phyloP scores from a whole-genome alignment of 2,329 filamentous ascomycete species.

The Penicillium fuscoglaucum region DNA sequence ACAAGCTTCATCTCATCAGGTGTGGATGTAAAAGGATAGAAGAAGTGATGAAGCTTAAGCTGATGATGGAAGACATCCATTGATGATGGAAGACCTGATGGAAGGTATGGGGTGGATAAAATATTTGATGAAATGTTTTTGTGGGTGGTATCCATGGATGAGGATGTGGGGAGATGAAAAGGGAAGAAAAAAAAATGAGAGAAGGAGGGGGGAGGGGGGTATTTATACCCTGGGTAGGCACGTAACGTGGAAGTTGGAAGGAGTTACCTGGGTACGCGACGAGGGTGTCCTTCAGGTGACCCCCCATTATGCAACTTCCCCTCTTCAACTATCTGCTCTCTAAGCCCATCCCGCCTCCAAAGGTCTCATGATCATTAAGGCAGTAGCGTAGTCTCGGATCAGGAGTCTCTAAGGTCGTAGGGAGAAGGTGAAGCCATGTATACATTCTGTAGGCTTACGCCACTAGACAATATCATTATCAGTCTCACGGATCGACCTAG shows the following conservation, averaged over 20 bases:
- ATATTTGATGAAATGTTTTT: neutral
- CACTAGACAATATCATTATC: neutral
- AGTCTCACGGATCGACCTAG: neutral
- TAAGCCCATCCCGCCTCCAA: accelerated
- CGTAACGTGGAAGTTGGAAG: too few species aligned
- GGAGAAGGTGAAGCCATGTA: neutral
- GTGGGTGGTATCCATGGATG: neutral
- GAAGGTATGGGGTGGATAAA: neutral
- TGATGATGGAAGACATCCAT: neutral
- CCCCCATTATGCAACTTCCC: neutral
- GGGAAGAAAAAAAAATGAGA: neutral
- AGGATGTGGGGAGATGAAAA: neutral
- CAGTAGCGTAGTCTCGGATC: too few species aligned
- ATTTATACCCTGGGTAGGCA: neutral
- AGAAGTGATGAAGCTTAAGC: neutral
- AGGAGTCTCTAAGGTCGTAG: neutral
- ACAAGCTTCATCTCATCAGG: neutral
- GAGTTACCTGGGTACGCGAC: neutral
- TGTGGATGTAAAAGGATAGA: neutral
- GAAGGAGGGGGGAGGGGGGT: neutral
- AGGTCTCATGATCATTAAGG: too few species aligned
- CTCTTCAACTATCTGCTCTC: neutral
- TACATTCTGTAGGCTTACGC: neutral
- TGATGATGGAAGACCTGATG: neutral
- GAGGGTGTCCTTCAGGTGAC: neutral